Conservation (phyloP, 352 stramenopile genomes). For the Phytophthora rubi region DNA sequence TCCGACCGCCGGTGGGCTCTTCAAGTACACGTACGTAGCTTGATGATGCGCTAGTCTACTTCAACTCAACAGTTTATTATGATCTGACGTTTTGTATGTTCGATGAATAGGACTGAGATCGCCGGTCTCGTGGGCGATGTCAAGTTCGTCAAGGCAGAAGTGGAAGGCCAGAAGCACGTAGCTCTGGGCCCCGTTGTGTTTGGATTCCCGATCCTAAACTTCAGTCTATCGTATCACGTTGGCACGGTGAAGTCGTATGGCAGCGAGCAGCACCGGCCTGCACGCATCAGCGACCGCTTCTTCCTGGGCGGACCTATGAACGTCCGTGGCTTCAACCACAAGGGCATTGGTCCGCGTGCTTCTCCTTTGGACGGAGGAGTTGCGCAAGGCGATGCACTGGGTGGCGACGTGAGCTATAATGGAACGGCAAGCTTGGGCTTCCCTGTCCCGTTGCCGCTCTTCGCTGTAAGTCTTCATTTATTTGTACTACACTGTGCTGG, state of each 20-base stretch:
- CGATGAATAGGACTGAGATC: conserved; percentile 78
- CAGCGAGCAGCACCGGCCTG: conserved; percentile 70
- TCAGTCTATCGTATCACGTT: conserved; percentile 81
- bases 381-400: conserved; percentile 82
- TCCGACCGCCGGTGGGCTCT: conserved; percentile 87
- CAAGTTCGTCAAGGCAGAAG: conserved; percentile 89
- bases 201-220: conserved; percentile 79
- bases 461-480: conserved; percentile 67
- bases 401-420: conserved; percentile 90
- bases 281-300: conserved; percentile 92
- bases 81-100: conserved; percentile 5
- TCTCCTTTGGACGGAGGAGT: conserved; percentile 89
- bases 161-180: conserved; percentile 86
- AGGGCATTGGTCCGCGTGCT: conserved; percentile 88
- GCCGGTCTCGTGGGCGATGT: conserved; percentile 88
- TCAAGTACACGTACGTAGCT: conserved; percentile 79
- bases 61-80: neutral
- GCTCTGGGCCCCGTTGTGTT: conserved; percentile 68
- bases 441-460: conserved; percentile 80
- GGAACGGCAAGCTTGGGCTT: conserved; percentile 87
- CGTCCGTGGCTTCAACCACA: conserved; percentile 92
- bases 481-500: neutral
- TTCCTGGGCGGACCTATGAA: conserved; percentile 91
- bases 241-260: conserved; percentile 85
- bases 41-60: neutral